Evolutionary conservation across 768 basidiomycete species (phyloP), one percentile per base, ranked within the genome.

Genomic region (Cantharellus anzutake): DNA sequence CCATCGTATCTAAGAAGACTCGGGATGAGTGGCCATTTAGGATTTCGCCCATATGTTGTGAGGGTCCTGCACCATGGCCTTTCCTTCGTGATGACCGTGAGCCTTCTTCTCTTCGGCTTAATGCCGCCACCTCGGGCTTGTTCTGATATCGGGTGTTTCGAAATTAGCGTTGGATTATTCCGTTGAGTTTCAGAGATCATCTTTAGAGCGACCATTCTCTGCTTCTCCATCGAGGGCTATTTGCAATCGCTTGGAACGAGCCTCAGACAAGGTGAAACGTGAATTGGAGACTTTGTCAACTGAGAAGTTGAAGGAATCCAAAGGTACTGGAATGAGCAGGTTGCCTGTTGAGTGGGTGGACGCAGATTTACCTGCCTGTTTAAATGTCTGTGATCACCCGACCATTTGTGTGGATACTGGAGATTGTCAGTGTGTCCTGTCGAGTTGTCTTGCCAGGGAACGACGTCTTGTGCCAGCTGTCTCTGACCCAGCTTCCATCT

Each of bases 1-100:
- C 44, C 29, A 48, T 11, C 29, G 44, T 48, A 1, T 11, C 11
- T 48, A 29, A 48, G 11, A 29, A 29, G 44, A 11, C 44, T 56
- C 29, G 35, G 34, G 51, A 59, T 38, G 58, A 59, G 39, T 68
- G 63, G 57, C 67, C 68, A 50, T 65, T 69, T 63, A 60, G 68
- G 57, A 66, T 71, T 61, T 70, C 63, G 34, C 62, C 68, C 34
- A 58, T 70, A 3, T 70, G 70, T 57, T 71, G 70, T 61, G 65
- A 66, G 2, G 63, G 62, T 2, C 62, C 64, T 42, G 64, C 65
- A 1, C 64, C 67, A 3, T 71, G 70, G 70, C 70, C 70, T 37
- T 61, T 71, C 42, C 58, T 68, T 3, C 59, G 64, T 34, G 70
- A 71, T 53, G 70, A 71, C 57, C 67, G 59, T 60, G 41, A 35